phyloP scores from a whole-genome alignment of 768 basidiomycete species.

The Lactarius pseudohatsudake region DNA sequence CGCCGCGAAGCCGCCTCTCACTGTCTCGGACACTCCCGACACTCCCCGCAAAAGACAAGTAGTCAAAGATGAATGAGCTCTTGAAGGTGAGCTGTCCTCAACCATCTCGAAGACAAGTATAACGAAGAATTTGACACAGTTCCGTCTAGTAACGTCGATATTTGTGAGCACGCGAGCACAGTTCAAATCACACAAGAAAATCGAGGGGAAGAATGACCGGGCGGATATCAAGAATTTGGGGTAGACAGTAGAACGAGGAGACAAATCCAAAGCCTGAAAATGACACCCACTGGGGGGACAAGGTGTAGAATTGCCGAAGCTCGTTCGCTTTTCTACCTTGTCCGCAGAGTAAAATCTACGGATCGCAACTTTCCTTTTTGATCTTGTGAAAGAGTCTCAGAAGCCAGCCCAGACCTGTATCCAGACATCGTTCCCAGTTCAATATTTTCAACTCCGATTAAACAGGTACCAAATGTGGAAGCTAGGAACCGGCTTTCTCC shows the following conservation, averaged over 20 bases:
- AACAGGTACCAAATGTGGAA: not conserved
- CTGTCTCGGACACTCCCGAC: not conserved
- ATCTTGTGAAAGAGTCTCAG: no score
- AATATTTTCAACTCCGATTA: not conserved
- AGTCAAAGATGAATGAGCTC: not conserved
- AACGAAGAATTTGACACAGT: not conserved
- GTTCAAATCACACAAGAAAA: not conserved
- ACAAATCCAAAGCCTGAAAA: not conserved
- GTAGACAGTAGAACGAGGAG: not conserved
- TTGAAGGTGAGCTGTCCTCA: not conserved
- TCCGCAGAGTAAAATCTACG: not conserved
- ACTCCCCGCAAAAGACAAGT: not conserved
- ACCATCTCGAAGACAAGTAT: not conserved
- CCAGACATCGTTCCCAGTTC: conserved; percentile 2
- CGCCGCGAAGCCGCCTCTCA: not conserved
- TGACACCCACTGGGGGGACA: not conserved
- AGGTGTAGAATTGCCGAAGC: not conserved
- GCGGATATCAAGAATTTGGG: not conserved
- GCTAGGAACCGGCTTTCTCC: not conserved
- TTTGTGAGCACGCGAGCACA: not conserved
- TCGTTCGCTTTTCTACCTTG: not conserved
- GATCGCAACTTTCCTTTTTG: not conserved
- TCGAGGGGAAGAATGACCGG: not conserved
- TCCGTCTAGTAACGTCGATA: not conserved
- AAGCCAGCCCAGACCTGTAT: not conserved